phyloP scores from a whole-genome alignment of 2,329 filamentous ascomycete species.

The Thielaviopsis punctulata region DNA sequence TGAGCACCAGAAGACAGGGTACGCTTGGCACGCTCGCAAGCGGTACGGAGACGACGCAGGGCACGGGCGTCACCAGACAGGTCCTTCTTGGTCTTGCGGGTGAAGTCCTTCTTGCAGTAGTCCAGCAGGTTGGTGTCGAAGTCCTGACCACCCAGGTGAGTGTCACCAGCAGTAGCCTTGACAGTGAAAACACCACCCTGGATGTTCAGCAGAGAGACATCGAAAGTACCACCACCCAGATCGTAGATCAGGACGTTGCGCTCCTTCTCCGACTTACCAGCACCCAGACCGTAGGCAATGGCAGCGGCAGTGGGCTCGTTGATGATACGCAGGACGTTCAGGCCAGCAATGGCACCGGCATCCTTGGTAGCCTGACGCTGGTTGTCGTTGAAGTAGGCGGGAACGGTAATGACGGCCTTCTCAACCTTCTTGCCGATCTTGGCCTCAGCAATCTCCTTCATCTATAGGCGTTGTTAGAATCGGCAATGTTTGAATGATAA shows the following conservation, averaged over 20 bases:
- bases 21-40: constrained; percentile 98
- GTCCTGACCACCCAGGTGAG: constrained; percentile 94
- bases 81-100: constrained; percentile 92
- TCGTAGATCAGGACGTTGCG: constrained; percentile 86
- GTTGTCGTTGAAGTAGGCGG: constrained; percentile 97
- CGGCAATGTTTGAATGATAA: too few species aligned
- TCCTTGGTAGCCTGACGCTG: constrained; percentile 96
- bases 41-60: constrained; percentile 97
- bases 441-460: constrained; percentile 67
- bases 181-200: constrained; percentile 91
- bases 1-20: constrained; percentile 90
- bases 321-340: constrained; percentile 89
- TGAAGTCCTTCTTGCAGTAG: constrained; percentile 93
- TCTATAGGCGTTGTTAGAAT: too few species aligned
- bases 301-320: constrained; percentile 94
- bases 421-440: constrained; percentile 71
- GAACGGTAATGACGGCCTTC: constrained; percentile 83
- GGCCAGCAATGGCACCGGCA: constrained; percentile 75
- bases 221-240: constrained; percentile 85
- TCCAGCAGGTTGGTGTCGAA: constrained; percentile 96
- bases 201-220: constrained; percentile 84
- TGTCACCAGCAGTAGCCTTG: constrained; percentile 86
- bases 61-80: constrained; percentile 80
- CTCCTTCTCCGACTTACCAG: too few species aligned
- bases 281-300: constrained; percentile 83